Evolutionary conservation across 495 filamentous ascomycete species (phyloP).

Genomic region (Rhizodiscina lignyota): DNA sequence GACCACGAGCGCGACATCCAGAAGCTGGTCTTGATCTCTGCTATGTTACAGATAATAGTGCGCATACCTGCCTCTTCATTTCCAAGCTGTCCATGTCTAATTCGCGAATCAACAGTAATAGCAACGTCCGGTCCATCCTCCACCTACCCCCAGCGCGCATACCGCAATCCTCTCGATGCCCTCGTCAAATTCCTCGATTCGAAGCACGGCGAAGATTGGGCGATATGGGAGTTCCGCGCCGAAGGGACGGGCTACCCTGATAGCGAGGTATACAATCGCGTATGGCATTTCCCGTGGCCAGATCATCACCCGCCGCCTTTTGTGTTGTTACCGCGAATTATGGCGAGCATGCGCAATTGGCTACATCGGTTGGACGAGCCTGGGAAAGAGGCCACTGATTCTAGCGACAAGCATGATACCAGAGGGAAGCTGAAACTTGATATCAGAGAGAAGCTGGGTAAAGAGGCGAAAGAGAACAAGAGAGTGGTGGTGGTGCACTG

Average conservation of each 20-base stretch:
- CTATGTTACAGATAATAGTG: slow-evolving; percentile 75
- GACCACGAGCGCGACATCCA: slow-evolving; percentile 64
- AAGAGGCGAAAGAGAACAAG: slow-evolving; percentile 19
- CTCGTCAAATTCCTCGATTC: slow-evolving; percentile 74
- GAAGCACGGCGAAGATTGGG: slow-evolving; percentile 69
- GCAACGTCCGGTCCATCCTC: slow-evolving; percentile 71
- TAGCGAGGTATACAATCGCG: slow-evolving; percentile 62
- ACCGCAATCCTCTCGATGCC: slow-evolving; percentile 77
- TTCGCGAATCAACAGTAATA: slow-evolving; percentile 44
- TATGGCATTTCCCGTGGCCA: slow-evolving; percentile 87
- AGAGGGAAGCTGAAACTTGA: too few relatives aligned
- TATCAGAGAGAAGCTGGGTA: too few relatives aligned
- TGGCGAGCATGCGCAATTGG: slow-evolving; percentile 85
- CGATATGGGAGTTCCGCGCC: slow-evolving; percentile 93
- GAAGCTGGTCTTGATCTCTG: slow-evolving; percentile 87
- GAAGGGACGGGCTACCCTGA: slow-evolving; percentile 95
- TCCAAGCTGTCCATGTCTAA: background rate
- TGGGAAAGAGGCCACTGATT: background rate
- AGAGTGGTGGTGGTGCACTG: slow-evolving; percentile 86
- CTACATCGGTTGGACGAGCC: slow-evolving; percentile 27
- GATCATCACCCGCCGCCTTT: slow-evolving; percentile 97
- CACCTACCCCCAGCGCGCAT: slow-evolving; percentile 76
- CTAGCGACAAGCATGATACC: too few relatives aligned
- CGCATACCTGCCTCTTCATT: slow-evolving; percentile 3
- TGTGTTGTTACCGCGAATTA: slow-evolving; percentile 65